Evolutionary conservation across 805 yeast genomes (phyloP), one percentile per base, ranked within the genome.

Genomic region (Candida michaelii): DNA sequence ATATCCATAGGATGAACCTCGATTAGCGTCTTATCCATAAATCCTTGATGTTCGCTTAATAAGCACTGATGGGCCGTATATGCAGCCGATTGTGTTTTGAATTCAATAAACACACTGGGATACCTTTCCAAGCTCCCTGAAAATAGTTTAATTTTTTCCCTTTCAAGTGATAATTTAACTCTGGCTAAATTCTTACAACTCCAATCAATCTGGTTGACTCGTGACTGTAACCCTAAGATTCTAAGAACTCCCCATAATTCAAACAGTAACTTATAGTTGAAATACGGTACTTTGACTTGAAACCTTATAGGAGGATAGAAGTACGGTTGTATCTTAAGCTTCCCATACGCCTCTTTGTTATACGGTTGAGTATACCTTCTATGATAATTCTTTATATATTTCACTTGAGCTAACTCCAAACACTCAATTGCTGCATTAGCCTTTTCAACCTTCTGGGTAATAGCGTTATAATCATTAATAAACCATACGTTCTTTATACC

Each of bases 1-100:
- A 89, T 67, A 53, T 86, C 95, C 7, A 71, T 59, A 1, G 90
- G 85, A 52, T 83, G 74, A 2, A 83, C 73, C 13, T 80, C 83
- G 19, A 76, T 57, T 25, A 77, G 44, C 2, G 73, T 69, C 31
- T 62, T 61, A 46, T 69, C 71, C 54, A 78, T 60, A 33, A 55
- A 60, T 2, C 74, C 75, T 43, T 73, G 69, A 11, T 58, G 50
- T 31, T 68, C 62, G 1, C 77, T 66, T 1, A 80, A 54, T 9
- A 80, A 56, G 2, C 82, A 59, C 53, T 87, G 89, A 39, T 76
- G 78, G 0, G 87, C 82, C 23, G 83, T 68, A 46, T 80, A 80
- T 0, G 90, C 83, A 1, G 82, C 76, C 3, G 69, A 52, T 25
- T 76, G 77, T 5, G 72, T 66, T 24, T 73, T 66, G 57, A 89